Evolutionary conservation across 129 eudicot species (phyloP), one percentile per base, ranked within the genome.

Genomic region (Tagetes patula): DNA sequence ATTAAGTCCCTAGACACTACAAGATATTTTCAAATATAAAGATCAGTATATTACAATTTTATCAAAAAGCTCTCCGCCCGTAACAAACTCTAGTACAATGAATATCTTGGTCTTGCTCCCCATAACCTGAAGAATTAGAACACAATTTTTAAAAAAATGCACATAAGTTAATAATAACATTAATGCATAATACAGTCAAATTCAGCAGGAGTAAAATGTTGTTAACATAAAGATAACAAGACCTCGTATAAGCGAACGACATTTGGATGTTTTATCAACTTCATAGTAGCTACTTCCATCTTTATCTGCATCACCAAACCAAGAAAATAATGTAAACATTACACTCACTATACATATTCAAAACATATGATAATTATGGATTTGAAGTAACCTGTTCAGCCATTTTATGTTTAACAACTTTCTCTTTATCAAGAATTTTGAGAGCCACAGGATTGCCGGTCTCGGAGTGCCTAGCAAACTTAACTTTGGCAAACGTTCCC

Each of bases 31-130:
- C 30, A 37, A 33, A 12, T 56, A 27, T 7, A 59, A 64, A 47
- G 62, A 50, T 70, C 6, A 62, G 34, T 14, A 63, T 81, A 89
- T 83, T 89, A 92, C 98, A 84, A 93, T 93, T 86, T 93, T 93
- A 84, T 93, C 98, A 49, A 93, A 93, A 47, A 93, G 96, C 83
- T 93, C 98, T 75, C 98, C 98, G 30, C 98, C 96, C 0, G 96
- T 93, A 55, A 93, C 86, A 69, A 82, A 93, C 83, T 92, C 98
- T 72, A 92, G 79, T 75, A 92, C 90, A 6, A 92, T 89, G 80
- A 72, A 92, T 80, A 93, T 90, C 79, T 89, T 93, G 72, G 92
- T 89, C 91, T 83, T 93, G 91, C 98, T 93, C 42, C 86, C 98
- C 96, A 89, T 87, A 70, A 93, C 98, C 98, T 93, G 85, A 65